Conservation (phyloP, 495 filamentous ascomycete species). For the Aspergillus coremiiformis region DNA sequence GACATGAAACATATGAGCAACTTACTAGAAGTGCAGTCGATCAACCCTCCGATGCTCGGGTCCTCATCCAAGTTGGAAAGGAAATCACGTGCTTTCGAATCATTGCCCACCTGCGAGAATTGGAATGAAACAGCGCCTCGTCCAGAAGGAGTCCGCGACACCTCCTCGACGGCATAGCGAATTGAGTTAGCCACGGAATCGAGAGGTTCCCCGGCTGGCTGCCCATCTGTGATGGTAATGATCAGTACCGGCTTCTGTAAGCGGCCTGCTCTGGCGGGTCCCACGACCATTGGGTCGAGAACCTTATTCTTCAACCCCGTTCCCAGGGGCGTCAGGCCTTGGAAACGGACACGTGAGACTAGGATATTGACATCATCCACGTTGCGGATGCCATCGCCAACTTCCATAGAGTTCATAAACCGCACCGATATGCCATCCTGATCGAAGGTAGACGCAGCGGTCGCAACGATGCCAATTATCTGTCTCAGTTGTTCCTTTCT, state of each 20-base stretch:
- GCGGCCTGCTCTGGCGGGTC: conserved; percentile 39
- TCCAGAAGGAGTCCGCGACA: conserved; percentile 41
- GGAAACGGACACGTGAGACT: conserved; percentile 52
- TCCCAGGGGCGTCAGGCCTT: conserved; percentile 62
- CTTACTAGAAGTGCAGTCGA: conserved; percentile 71
- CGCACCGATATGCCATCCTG: conserved; percentile 61
- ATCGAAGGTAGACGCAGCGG: conserved; percentile 61
- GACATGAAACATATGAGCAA: conserved; percentile 4
- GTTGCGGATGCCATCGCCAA: conserved; percentile 47
- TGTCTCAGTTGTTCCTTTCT: conserved; percentile 59
- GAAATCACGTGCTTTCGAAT: conserved; percentile 57
- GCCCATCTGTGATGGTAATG: conserved; percentile 66
- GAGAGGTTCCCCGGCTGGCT: conserved; percentile 49
- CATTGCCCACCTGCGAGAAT: conserved; percentile 69
- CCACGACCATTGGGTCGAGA: conserved; percentile 51
- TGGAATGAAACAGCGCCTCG: conserved; percentile 56
- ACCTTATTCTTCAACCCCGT: conserved; percentile 55
- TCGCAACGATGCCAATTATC: conserved; percentile 55
- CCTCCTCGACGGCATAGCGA: conserved; percentile 38
- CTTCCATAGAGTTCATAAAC: conserved; percentile 57
- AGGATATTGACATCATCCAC: conserved; percentile 53
- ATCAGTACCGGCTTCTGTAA: conserved; percentile 60
- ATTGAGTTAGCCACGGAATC: conserved; percentile 46
- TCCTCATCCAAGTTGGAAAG: conserved; percentile 56
- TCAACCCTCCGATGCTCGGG: conserved; percentile 50